These are phyloP conservation scores for Boechera stricta DNA, from an alignment of 345 rosid species.

Conservation along the genomic window DNA sequence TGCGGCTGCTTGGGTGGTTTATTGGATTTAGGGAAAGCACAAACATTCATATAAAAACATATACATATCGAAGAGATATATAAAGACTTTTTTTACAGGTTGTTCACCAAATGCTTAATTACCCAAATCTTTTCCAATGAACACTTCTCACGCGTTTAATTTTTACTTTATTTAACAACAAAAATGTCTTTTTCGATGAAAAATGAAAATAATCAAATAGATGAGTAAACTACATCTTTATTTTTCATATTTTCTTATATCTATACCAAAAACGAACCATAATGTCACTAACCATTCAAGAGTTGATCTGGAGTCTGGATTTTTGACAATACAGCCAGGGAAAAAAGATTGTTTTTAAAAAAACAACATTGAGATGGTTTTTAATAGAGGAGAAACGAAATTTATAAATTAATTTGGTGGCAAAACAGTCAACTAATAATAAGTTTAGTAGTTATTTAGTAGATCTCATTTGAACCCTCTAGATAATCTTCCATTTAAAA, in stretches of 20 bases:
- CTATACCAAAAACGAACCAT: constrained; percentile 22
- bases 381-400: background rate
- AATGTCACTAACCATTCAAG: constrained; percentile 37
- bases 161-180: background rate
- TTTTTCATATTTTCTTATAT: constrained; percentile 25
- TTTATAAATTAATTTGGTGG: background rate
- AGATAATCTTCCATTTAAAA: background rate
- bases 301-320: background rate
- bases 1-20: constrained; percentile 21
- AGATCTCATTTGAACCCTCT: background rate
- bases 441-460: background rate
- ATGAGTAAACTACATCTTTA: constrained; percentile 23
- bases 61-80: constrained; percentile 1
- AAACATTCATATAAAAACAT: background rate
- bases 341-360: background rate
- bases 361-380: constrained; percentile 6
- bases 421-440: background rate
- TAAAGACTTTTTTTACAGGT: constrained; percentile 13
- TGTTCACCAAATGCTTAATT: constrained; percentile 36
- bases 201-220: background rate
- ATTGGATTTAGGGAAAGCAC: constrained; percentile 24
- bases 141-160: constrained; percentile 14
- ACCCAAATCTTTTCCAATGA: constrained; percentile 13
- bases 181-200: constrained; percentile 12
- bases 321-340: background rate